Base-by-base conservation (phyloP, 2,329 filamentous ascomycete species). In the Ceratocystiopsis sp. region DNA sequence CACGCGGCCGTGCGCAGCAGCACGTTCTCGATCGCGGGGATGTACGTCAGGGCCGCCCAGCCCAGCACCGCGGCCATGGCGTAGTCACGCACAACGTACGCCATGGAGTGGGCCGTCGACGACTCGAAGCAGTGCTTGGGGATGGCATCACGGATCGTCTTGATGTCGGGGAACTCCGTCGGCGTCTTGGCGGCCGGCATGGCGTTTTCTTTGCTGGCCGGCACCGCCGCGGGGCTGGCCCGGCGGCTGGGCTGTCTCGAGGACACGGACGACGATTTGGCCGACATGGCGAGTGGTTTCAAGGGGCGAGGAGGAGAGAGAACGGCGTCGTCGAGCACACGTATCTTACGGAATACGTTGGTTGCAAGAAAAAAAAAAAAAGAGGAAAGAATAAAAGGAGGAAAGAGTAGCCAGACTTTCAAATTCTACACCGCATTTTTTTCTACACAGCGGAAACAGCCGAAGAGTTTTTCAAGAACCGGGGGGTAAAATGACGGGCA, bases 51-150 rank as follows among this genome's bases (percentile, higher is more conserved):
- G 72, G 82, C 93, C 61, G 91, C 60, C 64, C 80, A 81, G 65
- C 95, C 96, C 52, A 83, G 86, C 57, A 71, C 66, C 36, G 71
- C 78, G 33, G 96, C 67, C 53, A 71, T 74, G 52, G 67, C 63
- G 40, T 93, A 60, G 62, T 98, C 91, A 48, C 89, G 79, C 56
- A 77, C 73, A 54, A 96, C 86, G 63, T 96, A 96, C 57, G 60
- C 66, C 58, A 95, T 69, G 51, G 87, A 82, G 51, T 66, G 75
- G 51, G 75, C 59, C 47, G 75, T 82, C 42, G 84, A 93, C 48
- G 91, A 80, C 69, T 95, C 73, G 62, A 82, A 96, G 74, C 91
- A 98, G 71, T 95, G 91, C 63, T 87, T 84, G 49, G 91, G 91
- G 52, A 98, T 98, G 59, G 89, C 89, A 66, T 94, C 82, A 57